Evolutionary conservation across 176 grass and related monocot species (phyloP), one percentile per base, ranked within the genome.

Genomic region (Eragrostis nindensis): DNA sequence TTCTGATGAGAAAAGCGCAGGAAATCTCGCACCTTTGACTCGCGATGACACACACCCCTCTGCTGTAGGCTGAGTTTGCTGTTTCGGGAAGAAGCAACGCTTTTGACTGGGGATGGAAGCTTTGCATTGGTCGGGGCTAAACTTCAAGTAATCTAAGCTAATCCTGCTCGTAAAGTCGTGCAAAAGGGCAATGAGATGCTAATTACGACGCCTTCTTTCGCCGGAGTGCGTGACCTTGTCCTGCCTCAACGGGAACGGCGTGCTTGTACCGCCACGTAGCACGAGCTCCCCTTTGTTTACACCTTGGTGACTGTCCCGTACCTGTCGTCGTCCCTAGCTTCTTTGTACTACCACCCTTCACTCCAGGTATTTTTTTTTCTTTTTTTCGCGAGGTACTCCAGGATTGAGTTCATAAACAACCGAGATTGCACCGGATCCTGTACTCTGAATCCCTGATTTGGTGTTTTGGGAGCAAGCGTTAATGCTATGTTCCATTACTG

Each of bases 131-230:
- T 17, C 21, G 50, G 49, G 59, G 42, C 32, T 78, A 78, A 40
- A 66, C 19, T n/a, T 55, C 52, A 8, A 21, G 18, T 55, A 57
- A n/a, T 5, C 5, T 52, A 12, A 32, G 24, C 22, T 41, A 40
- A 25, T 14, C 3, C 11, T 3, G n/a, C 64, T 43, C 25, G 1
- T n/a, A 82, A 82, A 65, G 69, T 40, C 57, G 80, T 74, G 80
- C 41, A 49, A 82, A 82, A 73, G 70, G 60, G 46, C 30, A 74
- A 83, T 83, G 47, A 74, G 46, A 74, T n/a, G 70, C 60, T 66
- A 55, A 83, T 74, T 30, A 73, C 80, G 30, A 73, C 59, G 44
- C 1, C 8, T 18, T 62, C 25, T n/a, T 15, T 67, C 18, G n/a
- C 54, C 54, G 18, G 71, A 74, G 18, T 38, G 12, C 8, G 21